phyloP scores from a whole-genome alignment of 129 eudicot genomes.

The Glebionis coronaria region DNA sequence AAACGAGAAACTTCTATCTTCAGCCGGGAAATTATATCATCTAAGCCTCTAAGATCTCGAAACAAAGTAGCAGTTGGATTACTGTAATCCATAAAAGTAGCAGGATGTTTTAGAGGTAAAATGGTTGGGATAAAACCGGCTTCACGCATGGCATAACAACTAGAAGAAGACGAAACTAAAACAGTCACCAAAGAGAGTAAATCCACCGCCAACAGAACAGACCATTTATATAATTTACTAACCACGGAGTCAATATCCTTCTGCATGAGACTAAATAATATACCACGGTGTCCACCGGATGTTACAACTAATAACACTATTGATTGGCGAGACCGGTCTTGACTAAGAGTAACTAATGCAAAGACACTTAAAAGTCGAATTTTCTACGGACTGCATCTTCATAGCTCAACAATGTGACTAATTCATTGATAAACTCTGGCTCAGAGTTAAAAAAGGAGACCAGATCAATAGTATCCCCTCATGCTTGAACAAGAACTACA shows the following conservation, averaged over 20 bases:
- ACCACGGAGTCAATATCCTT: conserved; percentile 82
- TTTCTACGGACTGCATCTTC: conserved; percentile 90
- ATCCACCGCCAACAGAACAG: conserved; percentile 85
- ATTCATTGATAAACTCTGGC: conserved; percentile 93
- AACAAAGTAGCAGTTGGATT: conserved; percentile 98
- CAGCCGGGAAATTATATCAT: conserved; percentile 74
- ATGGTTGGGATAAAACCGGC: conserved; percentile 98
- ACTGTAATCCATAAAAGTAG: conserved; percentile 98
- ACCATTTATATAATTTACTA: conserved; percentile 71
- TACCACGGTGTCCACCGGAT: conserved; percentile 99
- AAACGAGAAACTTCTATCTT: conserved; percentile 83
- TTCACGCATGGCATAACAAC: conserved; percentile 99
- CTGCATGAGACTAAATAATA: conserved; percentile 95
- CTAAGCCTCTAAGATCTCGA: conserved; percentile 94
- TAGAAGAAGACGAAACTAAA: conserved; percentile 88
- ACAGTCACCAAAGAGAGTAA: conserved; percentile 84
- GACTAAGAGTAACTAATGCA: conserved; percentile 89
- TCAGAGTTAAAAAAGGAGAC: conserved; percentile 79
- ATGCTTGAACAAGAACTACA: conserved; percentile 87
- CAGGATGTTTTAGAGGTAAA: no score
- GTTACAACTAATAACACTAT: conserved; percentile 87
- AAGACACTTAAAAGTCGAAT: conserved; percentile 67
- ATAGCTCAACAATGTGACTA: conserved; percentile 79
- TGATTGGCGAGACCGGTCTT: conserved; percentile 92
- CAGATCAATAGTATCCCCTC: conserved; percentile 71